Conservation (phyloP, 106 monocot genomes). For the Chionographis japonica region DNA sequence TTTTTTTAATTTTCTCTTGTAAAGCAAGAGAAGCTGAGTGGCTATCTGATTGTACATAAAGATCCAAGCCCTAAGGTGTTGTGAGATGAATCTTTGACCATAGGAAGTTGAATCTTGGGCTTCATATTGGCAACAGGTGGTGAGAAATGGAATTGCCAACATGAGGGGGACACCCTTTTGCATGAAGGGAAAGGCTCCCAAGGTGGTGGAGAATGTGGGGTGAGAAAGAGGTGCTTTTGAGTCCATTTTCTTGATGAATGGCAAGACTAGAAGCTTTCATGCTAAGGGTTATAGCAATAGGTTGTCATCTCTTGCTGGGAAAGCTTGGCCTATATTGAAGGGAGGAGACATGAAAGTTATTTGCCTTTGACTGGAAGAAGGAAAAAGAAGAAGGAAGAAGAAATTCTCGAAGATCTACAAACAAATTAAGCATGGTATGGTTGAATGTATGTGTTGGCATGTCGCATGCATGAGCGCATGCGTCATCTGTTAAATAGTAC, state of each 20-base stretch:
- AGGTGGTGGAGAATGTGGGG: background rate
- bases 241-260: background rate
- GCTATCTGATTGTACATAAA: constrained; percentile 33
- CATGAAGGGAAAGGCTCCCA: constrained; percentile 2
- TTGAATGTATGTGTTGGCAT: background rate
- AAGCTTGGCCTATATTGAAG: constrained; percentile 7
- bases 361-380: constrained; percentile 2
- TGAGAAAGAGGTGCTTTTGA: background rate
- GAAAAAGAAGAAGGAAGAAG: background rate
- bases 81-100: constrained; percentile 33
- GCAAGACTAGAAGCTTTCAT: background rate
- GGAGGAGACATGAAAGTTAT: background rate
- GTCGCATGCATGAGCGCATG: background rate
- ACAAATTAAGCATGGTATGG: background rate
- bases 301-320: background rate
- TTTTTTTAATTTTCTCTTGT: background rate
- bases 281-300: background rate
- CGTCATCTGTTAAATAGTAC: no score
- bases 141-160: constrained; percentile 1
- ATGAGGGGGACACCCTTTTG: constrained; percentile 6
- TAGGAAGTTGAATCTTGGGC: constrained; percentile 12
- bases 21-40: constrained; percentile 5
- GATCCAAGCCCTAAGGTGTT: constrained; percentile 19
- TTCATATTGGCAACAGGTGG: background rate
- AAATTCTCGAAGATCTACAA: background rate